Evolutionary conservation across 371 early-diverging fungal genomes (phyloP), one percentile per base, ranked within the genome.

Genomic region (Funneliformis caledonium): DNA sequence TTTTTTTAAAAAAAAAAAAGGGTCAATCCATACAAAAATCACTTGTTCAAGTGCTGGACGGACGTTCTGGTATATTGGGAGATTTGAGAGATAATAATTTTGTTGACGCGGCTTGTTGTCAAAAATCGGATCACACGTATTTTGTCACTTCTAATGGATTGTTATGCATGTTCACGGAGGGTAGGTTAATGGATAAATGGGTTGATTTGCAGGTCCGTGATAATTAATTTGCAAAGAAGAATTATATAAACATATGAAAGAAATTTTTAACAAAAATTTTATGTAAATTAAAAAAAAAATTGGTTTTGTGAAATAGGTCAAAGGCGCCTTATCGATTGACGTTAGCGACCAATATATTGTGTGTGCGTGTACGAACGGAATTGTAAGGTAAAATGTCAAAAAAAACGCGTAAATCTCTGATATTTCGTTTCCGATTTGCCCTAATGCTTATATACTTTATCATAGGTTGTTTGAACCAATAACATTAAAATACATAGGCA

Each of bases 281-380:
- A 64, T 19, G 31, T 31, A 31, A 26, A 22, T 60, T n/a, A 14
- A 60, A 12, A 6, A 9, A 16, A 5, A 19, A 10, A 62, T 64
- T 7, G 11, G 4, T 62, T 64, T 64, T 26, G 26, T 14, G 19
- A 33, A 64, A 14, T 76, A 91, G 91, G 91, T 90, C 10, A 86
- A 87, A 76, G 87, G 84, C 47, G 92, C 93, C 7, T 89, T 83
- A 75, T 94, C 93, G n/a, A 85, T 95, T 52, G 88, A 88, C 75
- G 85, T 93, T 9, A 88, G 89, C 26, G 85, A 89, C 1, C 85
- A 83, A n/a, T 90, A 87, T 81, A 86, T 95, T 61, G 87, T 93
- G 6, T 95, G 95, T 84, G 93, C 94, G 2, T 92, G 94, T 73
- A 85, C 93, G 4, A 91, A 92, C 81, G 95, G 95, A 10, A 85